Evolutionary conservation across 1,139 yeast genomes (phyloP), one percentile per base, ranked within the genome.

Genomic region (Zygosaccharomyces sapae): DNA sequence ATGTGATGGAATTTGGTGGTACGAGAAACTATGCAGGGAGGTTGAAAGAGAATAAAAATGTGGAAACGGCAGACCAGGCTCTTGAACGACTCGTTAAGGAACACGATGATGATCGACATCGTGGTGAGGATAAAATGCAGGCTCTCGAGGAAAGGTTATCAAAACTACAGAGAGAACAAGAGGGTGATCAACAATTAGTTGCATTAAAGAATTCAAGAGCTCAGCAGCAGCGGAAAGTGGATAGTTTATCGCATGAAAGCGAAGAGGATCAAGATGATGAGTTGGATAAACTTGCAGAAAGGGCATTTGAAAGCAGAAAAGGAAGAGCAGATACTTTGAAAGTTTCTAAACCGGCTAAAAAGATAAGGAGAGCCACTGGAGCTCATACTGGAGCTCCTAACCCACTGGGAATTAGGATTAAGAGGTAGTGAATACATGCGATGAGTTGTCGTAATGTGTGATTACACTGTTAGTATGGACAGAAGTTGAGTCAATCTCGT

Each of bases 1-100:
- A 85, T 63, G 77, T 76, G 9, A 80, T 89, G 47, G 95, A 85
- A 52, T 66, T 71, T 7, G 97, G 97, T 0, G 96, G 95, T 0
- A 81, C 78, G 38, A 74, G 89, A 43, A 86, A 85, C 64, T 82
- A 77, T 57, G 90, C 84, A 52, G 76, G 46, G n/a, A 40, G 81
- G 0, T 67, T 70, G 62, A 66, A 69, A 40, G 63, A 58, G 13
- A 66, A 60, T 51, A 24, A 22, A 9, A 38, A 7, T 18, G 16
- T 51, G 18, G 96, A 88, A 62, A 79, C 85, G 0, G 76, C 83
- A 47, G 96, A 87, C 38, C 84, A 86, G 47, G 74, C 90, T 19
- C 69, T 89, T 38, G 77, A 73, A 38, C 68, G 96, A 41, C 68
- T 89, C 40, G 86, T 85, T 50, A 71, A 69, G 43, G 94, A 86